Base-by-base conservation (phyloP, 2,329 filamentous ascomycete genomes). In the Metarhizium humberi region DNA sequence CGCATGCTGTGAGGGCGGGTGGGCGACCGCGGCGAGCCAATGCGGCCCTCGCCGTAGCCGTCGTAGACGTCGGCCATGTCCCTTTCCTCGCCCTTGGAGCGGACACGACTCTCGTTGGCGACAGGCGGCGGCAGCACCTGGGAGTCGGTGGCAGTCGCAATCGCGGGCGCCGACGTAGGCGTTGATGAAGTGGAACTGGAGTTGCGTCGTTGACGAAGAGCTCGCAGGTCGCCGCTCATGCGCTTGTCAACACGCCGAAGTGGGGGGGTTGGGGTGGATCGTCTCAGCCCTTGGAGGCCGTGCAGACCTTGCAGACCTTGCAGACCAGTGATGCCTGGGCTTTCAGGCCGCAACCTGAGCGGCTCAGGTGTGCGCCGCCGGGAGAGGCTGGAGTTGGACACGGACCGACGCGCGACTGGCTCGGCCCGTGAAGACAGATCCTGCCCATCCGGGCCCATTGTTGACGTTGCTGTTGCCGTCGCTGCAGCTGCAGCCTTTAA, bases 11-110 rank as follows among this genome's bases (percentile, higher is more conserved):
- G 90, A 64, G 94, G 92, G 72, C 92, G 86, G 63, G 90, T 95
- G 55, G 94, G 94, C 66, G 94, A 97, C 66, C 88, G 85, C 67
- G 92, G 91, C 69, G 91, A 95, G 69, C 86, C 86, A 68, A 88
- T 81, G 67, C 82, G 89, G 73, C 88, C 90, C 75, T 95, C 90
- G 74, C 92, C 92, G 77, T 85, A 92, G 75, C 90, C 92, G 82
- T 96, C 91, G 77, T 88, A 96, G 75, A 95, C 86, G 79, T 96
- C 90, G 71, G 89, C 80, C 90, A 96, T 96, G 75, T 86, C 87
- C 77, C 84, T 87, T 34, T 56, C 55, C 25, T 51, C 51, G 54
- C 45, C 53, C 50, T 50, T 48, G 69, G 86, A 76, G 71, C 89
- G 88, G 74, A 83, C 85, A 75, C 90, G 91, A 76, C 89, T 88